These are phyloP conservation scores for Verticillium tricorpus DNA, from an alignment of 2,329 filamentous ascomycete genomes.

Conservation along the genomic window DNA sequence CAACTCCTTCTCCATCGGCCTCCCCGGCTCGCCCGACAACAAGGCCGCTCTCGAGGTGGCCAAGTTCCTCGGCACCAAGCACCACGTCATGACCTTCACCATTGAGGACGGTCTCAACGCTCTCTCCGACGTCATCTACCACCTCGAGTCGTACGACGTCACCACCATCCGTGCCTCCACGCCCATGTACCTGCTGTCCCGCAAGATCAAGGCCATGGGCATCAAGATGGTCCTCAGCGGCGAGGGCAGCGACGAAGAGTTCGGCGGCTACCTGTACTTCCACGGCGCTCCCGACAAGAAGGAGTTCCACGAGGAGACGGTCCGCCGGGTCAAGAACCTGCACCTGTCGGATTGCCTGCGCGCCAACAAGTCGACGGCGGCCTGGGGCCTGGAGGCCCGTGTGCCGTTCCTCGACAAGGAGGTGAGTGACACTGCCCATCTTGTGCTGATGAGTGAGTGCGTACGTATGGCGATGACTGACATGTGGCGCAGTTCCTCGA, in stretches of 20 bases:
- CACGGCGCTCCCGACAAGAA: slow-evolving; percentile 86
- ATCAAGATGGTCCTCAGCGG: slow-evolving; percentile 99
- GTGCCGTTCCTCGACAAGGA: slow-evolving; percentile 97
- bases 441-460: not conserved
- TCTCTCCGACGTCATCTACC: slow-evolving; percentile 94
- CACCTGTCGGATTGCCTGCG: slow-evolving; percentile 94
- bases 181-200: slow-evolving; percentile 94
- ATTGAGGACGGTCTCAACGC: slow-evolving; percentile 96
- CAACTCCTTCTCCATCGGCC: slow-evolving; percentile 97
- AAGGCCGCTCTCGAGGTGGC: slow-evolving; percentile 89
- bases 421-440: slow-evolving; percentile 33
- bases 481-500: slow-evolving; percentile 67
- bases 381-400: slow-evolving; percentile 96
- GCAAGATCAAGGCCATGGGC: slow-evolving; percentile 99
- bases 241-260: slow-evolving; percentile 97
- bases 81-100: slow-evolving; percentile 97
- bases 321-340: slow-evolving; percentile 92
- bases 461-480: not conserved
- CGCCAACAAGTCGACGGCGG: slow-evolving; percentile 98
- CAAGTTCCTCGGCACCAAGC: slow-evolving; percentile 94
- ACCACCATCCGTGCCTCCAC: slow-evolving; percentile 98
- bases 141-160: slow-evolving; percentile 96
- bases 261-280: slow-evolving; percentile 98
- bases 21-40: slow-evolving; percentile 88
- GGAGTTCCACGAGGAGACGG: slow-evolving; percentile 93